Percentiles rank a stretch among this genome's conserved stretches.
These are phyloP conservation scores for Yamadazyma takamatsuzukensis DNA, from an alignment of 805 yeast genomes.

Conservation along the genomic window DNA sequence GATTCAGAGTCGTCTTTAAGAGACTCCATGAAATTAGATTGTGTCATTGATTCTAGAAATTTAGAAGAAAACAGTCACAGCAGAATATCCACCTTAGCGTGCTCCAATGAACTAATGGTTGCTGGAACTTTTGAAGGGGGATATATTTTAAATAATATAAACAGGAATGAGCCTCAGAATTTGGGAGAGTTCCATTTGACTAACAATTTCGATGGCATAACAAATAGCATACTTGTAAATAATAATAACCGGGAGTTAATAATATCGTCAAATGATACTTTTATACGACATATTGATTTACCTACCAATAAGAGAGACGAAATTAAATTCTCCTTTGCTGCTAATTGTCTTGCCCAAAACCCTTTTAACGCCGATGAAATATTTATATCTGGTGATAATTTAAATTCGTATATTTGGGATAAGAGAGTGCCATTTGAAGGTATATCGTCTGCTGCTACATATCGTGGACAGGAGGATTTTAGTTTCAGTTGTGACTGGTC, in stretches of 20 bases:
- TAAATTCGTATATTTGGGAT: slow-evolving; percentile 43
- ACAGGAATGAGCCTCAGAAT: slow-evolving; percentile 8
- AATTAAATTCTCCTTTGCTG: slow-evolving; percentile 40
- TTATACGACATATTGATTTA: slow-evolving; percentile 40
- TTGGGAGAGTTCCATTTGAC: slow-evolving; percentile 40
- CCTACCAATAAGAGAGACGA: slow-evolving; percentile 11
- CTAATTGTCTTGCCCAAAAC: slow-evolving; percentile 46
- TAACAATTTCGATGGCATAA: slow-evolving; percentile 44
- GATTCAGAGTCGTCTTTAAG: slow-evolving; percentile 16
- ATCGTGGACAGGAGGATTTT: slow-evolving; percentile 49
- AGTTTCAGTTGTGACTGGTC: slow-evolving; percentile 63
- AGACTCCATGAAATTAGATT: slow-evolving; percentile 31
- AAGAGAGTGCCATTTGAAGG: slow-evolving; percentile 21
- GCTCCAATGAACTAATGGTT: slow-evolving; percentile 38
- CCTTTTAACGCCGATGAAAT: slow-evolving; percentile 36
- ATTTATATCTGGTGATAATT: slow-evolving; percentile 50
- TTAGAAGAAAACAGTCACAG: slow-evolving; percentile 28
- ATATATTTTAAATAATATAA: slow-evolving; percentile 26
- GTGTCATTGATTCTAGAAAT: slow-evolving; percentile 34
- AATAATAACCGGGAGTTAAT: slow-evolving; percentile 29
- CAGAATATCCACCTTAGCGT: slow-evolving; percentile 46
- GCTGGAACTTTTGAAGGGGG: slow-evolving; percentile 58
- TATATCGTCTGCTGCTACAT: slow-evolving; percentile 11
- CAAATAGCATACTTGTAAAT: slow-evolving; percentile 44
- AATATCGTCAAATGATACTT: slow-evolving; percentile 50